Base-by-base conservation (phyloP, 140 eudicot species). In the Anethum foeniculum region DNA sequence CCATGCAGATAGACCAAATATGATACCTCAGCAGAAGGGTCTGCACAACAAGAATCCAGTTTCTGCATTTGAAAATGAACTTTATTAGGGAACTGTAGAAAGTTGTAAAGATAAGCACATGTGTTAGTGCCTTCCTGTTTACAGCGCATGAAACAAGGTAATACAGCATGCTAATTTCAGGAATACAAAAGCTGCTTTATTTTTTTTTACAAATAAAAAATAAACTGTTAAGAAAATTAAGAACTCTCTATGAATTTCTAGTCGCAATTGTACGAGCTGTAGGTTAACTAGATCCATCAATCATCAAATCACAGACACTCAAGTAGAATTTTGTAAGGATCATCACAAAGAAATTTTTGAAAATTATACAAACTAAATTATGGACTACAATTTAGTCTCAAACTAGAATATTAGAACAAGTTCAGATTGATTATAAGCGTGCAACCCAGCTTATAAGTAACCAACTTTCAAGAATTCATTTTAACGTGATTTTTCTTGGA, bases 21-120 rank as follows among this genome's bases (percentile, higher is more conserved):
- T 48, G 77, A 68, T 87, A 93, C 97, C 94, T 90, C 90, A 52
- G 92, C 85, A 49, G 86, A 86, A 75, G 96, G 91, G 84, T 91
- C 97, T 67, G 96, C 88, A 82, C 97, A 93, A 80, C 96, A 93
- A 41, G 94, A 85, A 85, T 77, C 91, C 67, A 69, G 80, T 77
- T 87, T 87, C 97, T 93, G 90, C 86, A 85, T 73, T 80, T 36
- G 76, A 74, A 65, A 73, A 79, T 80, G 79, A 88, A 18, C 43
- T 47, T 49, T 39, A 78, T 84, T 75, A 84, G 88, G 19, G 81
- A 82, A 78, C 46, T 46, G 14, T 23, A 7, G 32, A 8, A 56
- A 44, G 52, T 44, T 7, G 44, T 54, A 39, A 60, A 30, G 65
- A 23, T 10, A 76, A 14, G 73, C 23, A 30, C 43, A 34, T 32